Base-by-base conservation (phyloP, 176 grass and related monocot species). In the Poa annua region DNA sequence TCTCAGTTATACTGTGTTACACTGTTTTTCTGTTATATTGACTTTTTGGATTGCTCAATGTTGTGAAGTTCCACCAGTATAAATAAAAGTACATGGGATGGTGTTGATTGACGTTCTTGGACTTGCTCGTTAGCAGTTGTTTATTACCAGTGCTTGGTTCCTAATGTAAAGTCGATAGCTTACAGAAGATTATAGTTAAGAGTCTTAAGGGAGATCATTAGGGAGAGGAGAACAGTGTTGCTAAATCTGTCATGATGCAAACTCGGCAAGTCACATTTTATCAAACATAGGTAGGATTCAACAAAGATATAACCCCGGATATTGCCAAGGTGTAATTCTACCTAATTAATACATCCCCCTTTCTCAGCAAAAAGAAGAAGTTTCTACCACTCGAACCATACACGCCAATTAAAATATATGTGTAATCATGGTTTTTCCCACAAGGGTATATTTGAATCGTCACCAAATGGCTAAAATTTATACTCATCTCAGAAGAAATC, bases 91-190 rank as follows among this genome's bases (percentile, higher is more conserved):
- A 9, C 9, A 15, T 2, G 47, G 42, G 51, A 75, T 42, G 53
- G 66, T 22, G 17, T 47, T 85, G 71, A 89, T 53, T 85, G 52
- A 70, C 49, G 61, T 85, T 85, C 50, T 68, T 88, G 87, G 87
- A 80, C 87, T 75, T 41, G 69, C 60, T 75, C 80, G 48, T 26
- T 65, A 83, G 4, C 45, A 60, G 19, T 66, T 57, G 26, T 69
- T 77, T 70, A 74, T 47, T 56, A 15, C 19, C 10, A 39, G 49
- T 41, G 29, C 26, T 65, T 75, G 41, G 11, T 68, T 51, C 26
- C 69, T 66, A 49, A 2, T 33, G 5, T 10, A 32, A 2, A 33
- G 16, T 33, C 15, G 26, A 33, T 12, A 33, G 25, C 60, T 63
- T 63, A 6, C 13, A 64, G 85, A 77, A 29, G 29, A 29, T 29